These are phyloP conservation scores for Penicillium paxilli DNA, from an alignment of 495 filamentous ascomycete genomes.

Conservation along the genomic window DNA sequence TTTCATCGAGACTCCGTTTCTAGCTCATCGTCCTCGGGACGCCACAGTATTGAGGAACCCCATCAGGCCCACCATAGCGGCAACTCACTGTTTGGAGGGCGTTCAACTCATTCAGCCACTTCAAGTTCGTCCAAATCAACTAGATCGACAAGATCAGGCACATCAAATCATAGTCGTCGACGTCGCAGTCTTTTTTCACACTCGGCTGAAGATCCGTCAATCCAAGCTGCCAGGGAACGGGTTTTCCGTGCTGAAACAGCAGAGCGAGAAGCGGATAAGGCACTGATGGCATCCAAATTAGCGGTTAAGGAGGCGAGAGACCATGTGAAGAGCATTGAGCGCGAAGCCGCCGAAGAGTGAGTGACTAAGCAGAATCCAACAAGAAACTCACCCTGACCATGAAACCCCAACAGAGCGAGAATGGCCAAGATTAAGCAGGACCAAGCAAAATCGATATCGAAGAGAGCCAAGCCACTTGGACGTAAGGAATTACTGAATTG, in stretches of 20 bases:
- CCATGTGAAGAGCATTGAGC: constrained; percentile 61
- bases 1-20: constrained; percentile 28
- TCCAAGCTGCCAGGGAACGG: constrained; percentile 55
- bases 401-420: no score
- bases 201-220: constrained; percentile 56
- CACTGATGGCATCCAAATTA: constrained; percentile 53
- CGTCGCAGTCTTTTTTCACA: constrained; percentile 47
- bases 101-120: constrained; percentile 9
- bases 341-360: constrained; percentile 62
- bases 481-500: constrained; percentile 52
- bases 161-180: constrained; percentile 8
- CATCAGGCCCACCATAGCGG: constrained; percentile 4
- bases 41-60: constrained; percentile 14
- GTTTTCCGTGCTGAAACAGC: constrained; percentile 58
- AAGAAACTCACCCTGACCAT: no score
- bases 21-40: constrained; percentile 16
- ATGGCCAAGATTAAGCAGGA: constrained; percentile 66
- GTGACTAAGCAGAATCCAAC: no score
- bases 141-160: constrained; percentile 25
- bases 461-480: constrained; percentile 64
- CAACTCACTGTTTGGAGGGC: constrained; percentile 12
- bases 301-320: constrained; percentile 62
- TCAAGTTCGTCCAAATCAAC: constrained; percentile 3
- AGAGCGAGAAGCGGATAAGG: constrained; percentile 63
- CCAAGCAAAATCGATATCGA: constrained; percentile 61